Evolutionary conservation across 73 alveolate genomes (phyloP).

Genomic region (Symbiodinium natans): DNA sequence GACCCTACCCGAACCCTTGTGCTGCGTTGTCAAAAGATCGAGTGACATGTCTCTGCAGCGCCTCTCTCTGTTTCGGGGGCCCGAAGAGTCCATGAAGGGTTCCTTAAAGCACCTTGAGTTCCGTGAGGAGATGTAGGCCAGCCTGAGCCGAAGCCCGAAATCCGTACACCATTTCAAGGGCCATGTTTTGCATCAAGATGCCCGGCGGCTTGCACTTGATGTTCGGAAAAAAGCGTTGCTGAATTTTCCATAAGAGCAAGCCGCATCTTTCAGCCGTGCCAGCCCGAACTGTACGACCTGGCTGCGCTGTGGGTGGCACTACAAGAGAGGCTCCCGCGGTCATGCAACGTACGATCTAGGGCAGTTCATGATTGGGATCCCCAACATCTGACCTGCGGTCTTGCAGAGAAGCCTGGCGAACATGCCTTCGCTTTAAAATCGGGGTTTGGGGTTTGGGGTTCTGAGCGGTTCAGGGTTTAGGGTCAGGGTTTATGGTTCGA

Average conservation of each 20-base stretch:
- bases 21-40: too few species aligned
- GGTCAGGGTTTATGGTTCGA: background rate
- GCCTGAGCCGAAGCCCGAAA: background rate
- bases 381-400: background rate
- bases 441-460: background rate
- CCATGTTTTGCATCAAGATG: background rate
- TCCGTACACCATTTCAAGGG: background rate
- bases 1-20: too few species aligned
- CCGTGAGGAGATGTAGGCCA: background rate
- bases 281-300: background rate
- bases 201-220: too few species aligned
- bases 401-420: background rate
- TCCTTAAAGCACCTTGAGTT: background rate
- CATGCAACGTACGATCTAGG: too few species aligned
- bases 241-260: too few species aligned
- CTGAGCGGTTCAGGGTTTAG: background rate
- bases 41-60: too few species aligned
- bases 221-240: too few species aligned
- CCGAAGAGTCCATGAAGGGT: too few species aligned
- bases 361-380: background rate
- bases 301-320: background rate
- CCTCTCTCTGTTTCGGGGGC: too few species aligned
- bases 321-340: too few species aligned
- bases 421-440: too few species aligned
- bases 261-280: background rate